A percentile compares a stretch with the other conserved stretches of the same genome.
Evolutionary conservation across 2,329 filamentous ascomycete species (phyloP).

Genomic region (Orbilia oligospora): DNA sequence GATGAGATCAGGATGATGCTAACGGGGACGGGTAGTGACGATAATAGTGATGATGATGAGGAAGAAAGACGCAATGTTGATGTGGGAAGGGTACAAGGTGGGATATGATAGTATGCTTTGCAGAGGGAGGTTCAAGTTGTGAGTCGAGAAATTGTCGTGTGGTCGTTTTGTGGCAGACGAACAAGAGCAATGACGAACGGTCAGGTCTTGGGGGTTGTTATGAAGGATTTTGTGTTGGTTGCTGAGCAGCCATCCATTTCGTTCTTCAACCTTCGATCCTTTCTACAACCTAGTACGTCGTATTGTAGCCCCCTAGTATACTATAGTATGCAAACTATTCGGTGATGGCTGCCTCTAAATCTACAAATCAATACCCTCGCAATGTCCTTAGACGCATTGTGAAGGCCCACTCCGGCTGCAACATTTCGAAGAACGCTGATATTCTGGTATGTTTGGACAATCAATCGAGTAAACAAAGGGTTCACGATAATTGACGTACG

Average conservation of each 20-base stretch:
- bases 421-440: slow-evolving; percentile 86
- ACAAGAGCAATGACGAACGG: slow-evolving; percentile 25
- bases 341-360: slow-evolving; percentile 40
- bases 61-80: slow-evolving; percentile 11
- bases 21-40: slow-evolving; percentile 1
- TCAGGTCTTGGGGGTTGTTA: neutral
- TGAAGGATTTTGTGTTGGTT: slow-evolving; percentile 43
- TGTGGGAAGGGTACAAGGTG: slow-evolving; percentile 14
- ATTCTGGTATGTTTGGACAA: slow-evolving; percentile 76
- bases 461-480: slow-evolving; percentile 18
- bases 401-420: slow-evolving; percentile 87
- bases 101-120: slow-evolving; percentile 6
- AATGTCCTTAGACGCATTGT: slow-evolving; percentile 89
- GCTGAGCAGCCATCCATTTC: neutral
- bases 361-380: slow-evolving; percentile 81
- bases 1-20: neutral
- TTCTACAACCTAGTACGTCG: neutral
- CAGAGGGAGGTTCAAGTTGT: slow-evolving; percentile 10
- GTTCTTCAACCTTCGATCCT: slow-evolving; percentile 7
- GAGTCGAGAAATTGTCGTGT: slow-evolving; percentile 52
- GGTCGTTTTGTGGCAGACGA: slow-evolving; percentile 24
- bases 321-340: neutral
- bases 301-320: neutral
- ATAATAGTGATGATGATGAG: slow-evolving; percentile 2
- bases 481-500: slow-evolving; percentile 10